Percentiles rank a stretch among this genome's conserved stretches.
Conservation (phyloP, 2,329 filamentous ascomycete genomes). For the Fusarium sp. region DNA sequence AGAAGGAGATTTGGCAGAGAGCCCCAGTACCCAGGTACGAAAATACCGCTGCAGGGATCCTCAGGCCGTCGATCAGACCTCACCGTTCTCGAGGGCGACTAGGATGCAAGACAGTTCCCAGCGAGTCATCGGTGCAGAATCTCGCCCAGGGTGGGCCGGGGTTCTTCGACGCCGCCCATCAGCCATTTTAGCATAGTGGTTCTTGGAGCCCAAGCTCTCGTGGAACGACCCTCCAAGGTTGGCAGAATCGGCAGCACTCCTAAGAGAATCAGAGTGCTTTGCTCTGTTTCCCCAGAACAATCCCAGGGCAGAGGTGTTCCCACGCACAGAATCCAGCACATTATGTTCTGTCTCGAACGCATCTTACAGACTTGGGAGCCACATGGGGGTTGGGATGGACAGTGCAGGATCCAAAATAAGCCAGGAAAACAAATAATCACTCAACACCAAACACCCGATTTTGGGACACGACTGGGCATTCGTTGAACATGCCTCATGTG, state of each 20-base stretch:
- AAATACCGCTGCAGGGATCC: conserved; percentile 44
- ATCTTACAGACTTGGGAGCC: neutral
- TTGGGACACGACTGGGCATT: neutral
- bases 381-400: neutral
- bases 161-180: conserved; percentile 31
- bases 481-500: neutral
- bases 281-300: conserved; percentile 23
- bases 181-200: conserved; percentile 40
- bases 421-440: conserved; percentile 2
- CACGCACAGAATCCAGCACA: conserved; percentile 8
- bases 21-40: conserved; percentile 36
- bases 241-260: conserved; percentile 25
- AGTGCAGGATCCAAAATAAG: conserved; percentile 4
- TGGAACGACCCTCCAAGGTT: conserved; percentile 28
- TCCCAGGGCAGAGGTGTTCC: neutral
- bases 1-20: conserved; percentile 28
- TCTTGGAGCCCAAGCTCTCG: conserved; percentile 37
- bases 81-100: conserved; percentile 43
- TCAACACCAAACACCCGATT: neutral
- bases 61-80: conserved; percentile 44
- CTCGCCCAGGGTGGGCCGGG: conserved; percentile 33
- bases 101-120: conserved; percentile 39
- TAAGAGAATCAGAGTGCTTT: conserved; percentile 19
- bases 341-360: conserved; percentile 1
- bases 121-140: conserved; percentile 33